Base-by-base conservation (phyloP, 495 filamentous ascomycete species). In the Penicillium desertorum region DNA sequence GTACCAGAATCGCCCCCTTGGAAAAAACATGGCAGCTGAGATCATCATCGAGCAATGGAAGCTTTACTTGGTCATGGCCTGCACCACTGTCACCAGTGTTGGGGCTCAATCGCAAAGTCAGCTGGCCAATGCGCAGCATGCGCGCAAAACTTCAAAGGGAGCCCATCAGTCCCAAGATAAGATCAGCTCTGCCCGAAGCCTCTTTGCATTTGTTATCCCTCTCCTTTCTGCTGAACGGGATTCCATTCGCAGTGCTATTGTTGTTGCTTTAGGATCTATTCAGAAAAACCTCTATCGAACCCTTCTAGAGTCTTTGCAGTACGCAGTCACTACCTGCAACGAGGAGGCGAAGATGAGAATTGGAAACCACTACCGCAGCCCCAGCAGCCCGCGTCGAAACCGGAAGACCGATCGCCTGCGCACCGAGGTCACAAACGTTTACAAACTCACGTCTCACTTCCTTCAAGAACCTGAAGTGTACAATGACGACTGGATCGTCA, bases 41-140 rank as follows among this genome's bases (percentile, higher is more conserved):
- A 85, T 95, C 39, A 76, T 98, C 54, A 83, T 98, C 56, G 94
- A 98, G 67, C 94, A 99, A 71, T 99, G 93, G 93, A 98, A 96
- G 71, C 76, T 98, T n/a, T 97, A 97, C 67, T 80, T 99, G 42
- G 89, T 96, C 44, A 96, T 98, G 73, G 95, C 95, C 6, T 99
- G 95, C 69, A 96, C 92, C 9, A 99, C 95, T 0, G 79, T 99
- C 27, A 92, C 88, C 29, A 93, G 91, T 56, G 84, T 90, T 17
- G 92, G 92, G 17, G 84, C 80, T 17, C 79, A 82, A 30, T 84
- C 82, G 42, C 84, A 81, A 62, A 83, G 64, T 62, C 83, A 73
- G 62, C 66, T 78, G 32, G 81, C 73, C 43, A 81, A 84, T 60
- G 79, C 81, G n/a, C 90, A 96, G 62, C 92, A 98, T 68, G 82